Evolutionary conservation across 2,329 filamentous ascomycete species (phyloP).

Genomic region (Calonectria pseudoturangicola): DNA sequence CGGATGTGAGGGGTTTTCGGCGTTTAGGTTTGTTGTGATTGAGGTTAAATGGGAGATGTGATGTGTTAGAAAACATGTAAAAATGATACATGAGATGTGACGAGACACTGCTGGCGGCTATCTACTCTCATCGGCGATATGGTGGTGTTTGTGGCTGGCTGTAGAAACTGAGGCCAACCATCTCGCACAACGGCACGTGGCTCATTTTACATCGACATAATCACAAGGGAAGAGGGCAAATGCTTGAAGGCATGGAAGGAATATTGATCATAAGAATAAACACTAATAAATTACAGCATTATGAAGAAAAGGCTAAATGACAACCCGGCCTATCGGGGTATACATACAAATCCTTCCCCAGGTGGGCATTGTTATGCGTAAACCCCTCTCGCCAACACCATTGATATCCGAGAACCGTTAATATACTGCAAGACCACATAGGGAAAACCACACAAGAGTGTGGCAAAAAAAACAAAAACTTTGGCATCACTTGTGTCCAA

Average conservation of each 20-base stretch:
- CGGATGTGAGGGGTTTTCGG: slow-evolving; percentile 6
- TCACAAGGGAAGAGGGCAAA: neutral
- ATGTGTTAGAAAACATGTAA: neutral
- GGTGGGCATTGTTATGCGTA: slow-evolving; percentile 29
- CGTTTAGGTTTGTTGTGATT: neutral
- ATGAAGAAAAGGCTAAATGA: slow-evolving; percentile 64
- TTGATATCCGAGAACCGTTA: slow-evolving; percentile 41
- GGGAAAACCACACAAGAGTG: slow-evolving; percentile 42
- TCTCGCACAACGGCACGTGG: too few species aligned
- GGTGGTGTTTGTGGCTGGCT: neutral
- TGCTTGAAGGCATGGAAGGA: neutral
- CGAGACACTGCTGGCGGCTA: neutral
- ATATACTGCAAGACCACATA: slow-evolving; percentile 45
- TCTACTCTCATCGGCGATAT: neutral
- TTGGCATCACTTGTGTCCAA: slow-evolving; percentile 37
- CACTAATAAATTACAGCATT: slow-evolving; percentile 68
- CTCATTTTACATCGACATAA: too few species aligned
- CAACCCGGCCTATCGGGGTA: slow-evolving; percentile 52
- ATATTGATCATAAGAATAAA: slow-evolving; percentile 53
- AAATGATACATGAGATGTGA: slow-evolving; percentile 19
- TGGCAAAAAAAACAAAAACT: slow-evolving; percentile 34
- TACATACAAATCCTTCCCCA: slow-evolving; percentile 51
- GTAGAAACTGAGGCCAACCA: too few species aligned
- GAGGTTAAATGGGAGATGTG: slow-evolving; percentile 10
- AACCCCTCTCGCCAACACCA: slow-evolving; percentile 40